Evolutionary conservation across 2,329 filamentous ascomycete species (phyloP), one percentile per base, ranked within the genome.

Genomic region (Helicocarpus griseus): DNA sequence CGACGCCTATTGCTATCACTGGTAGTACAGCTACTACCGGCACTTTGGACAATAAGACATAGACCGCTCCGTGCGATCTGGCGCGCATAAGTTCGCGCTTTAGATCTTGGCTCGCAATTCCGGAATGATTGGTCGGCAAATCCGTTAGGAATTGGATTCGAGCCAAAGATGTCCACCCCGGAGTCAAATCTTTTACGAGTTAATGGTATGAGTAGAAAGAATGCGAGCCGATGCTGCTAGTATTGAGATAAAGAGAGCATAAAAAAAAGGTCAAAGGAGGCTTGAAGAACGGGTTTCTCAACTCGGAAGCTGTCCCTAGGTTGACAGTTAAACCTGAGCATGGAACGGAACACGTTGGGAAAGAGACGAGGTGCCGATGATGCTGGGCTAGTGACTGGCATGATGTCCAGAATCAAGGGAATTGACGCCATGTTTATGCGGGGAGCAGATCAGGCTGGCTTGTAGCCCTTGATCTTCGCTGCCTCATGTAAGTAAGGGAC

Each of bases 141-240:
- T 2, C 21, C 22, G n/a, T 22, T 51, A 7, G 49, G 31, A 7
- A 33, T 51, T 7, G 49, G 49, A 13, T 51, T 41, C 7, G 31
- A 51, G 31, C 49, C 49, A 3, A 46, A 17, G 14, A 4, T 29
- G 8, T 1, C 43, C 19, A 39, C 40, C 1, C 22, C n/a, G 13
- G 21, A 45, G 22, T 13, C n/a, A n/a, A n/a, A n/a, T n/a, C n/a
- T n/a, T n/a, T n/a, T n/a, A n/a, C n/a, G n/a, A n/a, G n/a, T n/a
- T n/a, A n/a, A n/a, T n/a, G n/a, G n/a, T n/a, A n/a, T n/a, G n/a
- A n/a, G n/a, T 29, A 24, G 49, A 41, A 5, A 46, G 19, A 33
- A 24, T 47, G 9, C 41, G 24, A 28, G 31, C 31, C 21, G 48
- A 51, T 46, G 49, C 49, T 9, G 47, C 49, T 3, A 41, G 39